These are phyloP conservation scores for Sphaerulina musiva DNA, from an alignment of 2,329 filamentous ascomycete species.

Conservation along the genomic window DNA sequence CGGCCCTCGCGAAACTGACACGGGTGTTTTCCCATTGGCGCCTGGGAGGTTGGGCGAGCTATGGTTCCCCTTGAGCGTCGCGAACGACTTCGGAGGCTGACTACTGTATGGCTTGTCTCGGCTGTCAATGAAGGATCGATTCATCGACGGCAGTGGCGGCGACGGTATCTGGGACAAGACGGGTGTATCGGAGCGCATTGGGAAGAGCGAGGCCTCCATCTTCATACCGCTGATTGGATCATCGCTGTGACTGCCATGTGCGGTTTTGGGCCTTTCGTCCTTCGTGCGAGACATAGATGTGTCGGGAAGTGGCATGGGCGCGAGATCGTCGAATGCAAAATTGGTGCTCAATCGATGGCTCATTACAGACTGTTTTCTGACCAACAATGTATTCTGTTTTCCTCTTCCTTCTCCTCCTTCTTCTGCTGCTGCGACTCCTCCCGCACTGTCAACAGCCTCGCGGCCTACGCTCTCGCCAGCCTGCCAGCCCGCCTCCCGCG, in stretches of 20 bases:
- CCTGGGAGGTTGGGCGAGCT: slow-evolving; percentile 22
- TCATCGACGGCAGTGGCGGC: slow-evolving; percentile 25
- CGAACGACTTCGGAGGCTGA: slow-evolving; percentile 14
- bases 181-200: slow-evolving; percentile 11
- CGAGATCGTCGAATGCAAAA: slow-evolving; percentile 11
- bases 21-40: slow-evolving; percentile 1
- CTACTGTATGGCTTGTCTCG: slow-evolving; percentile 30
- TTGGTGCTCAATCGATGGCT: slow-evolving; percentile 15
- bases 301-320: slow-evolving; percentile 12
- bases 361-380: slow-evolving; percentile 12
- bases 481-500: neutral
- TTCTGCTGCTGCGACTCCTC: neutral
- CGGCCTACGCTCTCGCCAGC: slow-evolving; percentile 1
- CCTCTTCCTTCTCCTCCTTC: too few relatives aligned
- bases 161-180: slow-evolving; percentile 8
- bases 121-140: slow-evolving; percentile 29
- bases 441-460: neutral
- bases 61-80: slow-evolving; percentile 16
- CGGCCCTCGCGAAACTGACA: slow-evolving; percentile 5
- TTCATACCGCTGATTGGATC: slow-evolving; percentile 2
- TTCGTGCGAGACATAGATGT: neutral
- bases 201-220: slow-evolving; percentile 26
- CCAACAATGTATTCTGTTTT: neutral
- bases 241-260: slow-evolving; percentile 10
- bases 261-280: slow-evolving; percentile 14